Evolutionary conservation across 2,329 filamentous ascomycete genomes (phyloP), one percentile per base, ranked within the genome.

Genomic region (Diplodia sapinea): DNA sequence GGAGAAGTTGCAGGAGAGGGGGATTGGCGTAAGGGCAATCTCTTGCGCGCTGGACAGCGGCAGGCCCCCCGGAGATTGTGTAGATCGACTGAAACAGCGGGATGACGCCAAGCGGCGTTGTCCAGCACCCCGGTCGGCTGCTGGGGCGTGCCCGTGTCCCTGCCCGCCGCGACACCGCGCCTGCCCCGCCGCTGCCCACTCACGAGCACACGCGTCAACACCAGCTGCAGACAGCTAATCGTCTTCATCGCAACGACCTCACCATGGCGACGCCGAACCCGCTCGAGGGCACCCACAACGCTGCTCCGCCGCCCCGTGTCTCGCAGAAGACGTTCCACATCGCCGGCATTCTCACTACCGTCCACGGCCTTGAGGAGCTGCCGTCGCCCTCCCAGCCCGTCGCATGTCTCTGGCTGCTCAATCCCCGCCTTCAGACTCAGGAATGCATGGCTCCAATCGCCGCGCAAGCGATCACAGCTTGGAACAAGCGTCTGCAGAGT

Each of bases 401-500:
- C 43, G 89, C 93, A 29, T 92, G 91, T 73, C 86, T 98, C n/a
- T 97, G 94, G 92, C 88, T 98, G 13, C 86, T 97, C 20, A 93
- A 98, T 76, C 92, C 92, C 2, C 88, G 95, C 29, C 84, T 90
- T 0, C 85, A 89, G 65, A 87, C 83, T 0, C 89, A 91, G 75
- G 87, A 87, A 66, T 86, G 86, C 70, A 97, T 98, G 94, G 83
- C 84, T 1, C 87, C 87, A 33, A 86, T 95, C 65, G 94, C 93
- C 2, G 81, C 84, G n/a, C 85, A 86, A 6, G 83, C 88, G 13
- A 84, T 97, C 61, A 79, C 82, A n/a, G 85, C 88, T 9, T 96
- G 90, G 88, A 89, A 91, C 73, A 74, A 79, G 64, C 79, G 75
- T 75, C 29, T 51, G 59, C 72, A 73, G 67, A 71, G 77, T 15